Percentiles rank a stretch among this genome's conserved stretches.
Evolutionary conservation across 768 basidiomycete species (phyloP).

Genomic region (Scleroderma bovista): DNA sequence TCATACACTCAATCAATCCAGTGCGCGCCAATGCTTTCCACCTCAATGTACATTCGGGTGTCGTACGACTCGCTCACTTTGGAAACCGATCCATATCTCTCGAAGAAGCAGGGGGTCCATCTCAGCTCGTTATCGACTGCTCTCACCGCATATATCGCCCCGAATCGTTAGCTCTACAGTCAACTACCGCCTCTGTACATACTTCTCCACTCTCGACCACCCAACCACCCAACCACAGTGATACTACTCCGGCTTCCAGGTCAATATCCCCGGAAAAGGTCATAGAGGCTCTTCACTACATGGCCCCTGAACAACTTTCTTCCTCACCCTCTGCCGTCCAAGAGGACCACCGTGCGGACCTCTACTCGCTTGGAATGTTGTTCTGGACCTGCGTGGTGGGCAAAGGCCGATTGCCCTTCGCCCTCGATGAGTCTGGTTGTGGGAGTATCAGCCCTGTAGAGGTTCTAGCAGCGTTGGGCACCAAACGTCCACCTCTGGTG

Average conservation of each 20-base stretch:
- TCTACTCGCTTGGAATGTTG: slow-evolving; percentile 67
- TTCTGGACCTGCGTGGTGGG: slow-evolving; percentile 77
- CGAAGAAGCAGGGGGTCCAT: slow-evolving; percentile 67
- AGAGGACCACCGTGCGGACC: slow-evolving; percentile 69
- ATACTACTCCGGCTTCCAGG: neutral
- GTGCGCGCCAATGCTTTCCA: slow-evolving; percentile 76
- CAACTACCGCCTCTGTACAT: neutral
- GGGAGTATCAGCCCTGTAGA: slow-evolving; percentile 40
- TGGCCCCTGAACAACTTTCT: slow-evolving; percentile 74
- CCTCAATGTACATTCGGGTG: slow-evolving; percentile 61
- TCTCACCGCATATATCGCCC: neutral
- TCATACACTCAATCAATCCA: neutral
- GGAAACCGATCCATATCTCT: slow-evolving; percentile 70
- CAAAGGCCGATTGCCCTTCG: slow-evolving; percentile 36
- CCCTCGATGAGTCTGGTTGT: neutral
- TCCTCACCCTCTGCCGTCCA: slow-evolving; percentile 59
- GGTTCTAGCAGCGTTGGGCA: slow-evolving; percentile 63
- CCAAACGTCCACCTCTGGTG: slow-evolving; percentile 68
- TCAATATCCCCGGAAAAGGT: slow-evolving; percentile 56
- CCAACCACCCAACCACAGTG: neutral
- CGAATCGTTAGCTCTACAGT: neutral
- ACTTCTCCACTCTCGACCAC: neutral
- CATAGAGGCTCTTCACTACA: slow-evolving; percentile 70
- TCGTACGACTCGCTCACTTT: slow-evolving; percentile 68
- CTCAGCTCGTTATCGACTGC: slow-evolving; percentile 49